These are phyloP conservation scores for Debaryomyces tyrocola DNA, from an alignment of 805 yeast species.

Conservation along the genomic window DNA sequence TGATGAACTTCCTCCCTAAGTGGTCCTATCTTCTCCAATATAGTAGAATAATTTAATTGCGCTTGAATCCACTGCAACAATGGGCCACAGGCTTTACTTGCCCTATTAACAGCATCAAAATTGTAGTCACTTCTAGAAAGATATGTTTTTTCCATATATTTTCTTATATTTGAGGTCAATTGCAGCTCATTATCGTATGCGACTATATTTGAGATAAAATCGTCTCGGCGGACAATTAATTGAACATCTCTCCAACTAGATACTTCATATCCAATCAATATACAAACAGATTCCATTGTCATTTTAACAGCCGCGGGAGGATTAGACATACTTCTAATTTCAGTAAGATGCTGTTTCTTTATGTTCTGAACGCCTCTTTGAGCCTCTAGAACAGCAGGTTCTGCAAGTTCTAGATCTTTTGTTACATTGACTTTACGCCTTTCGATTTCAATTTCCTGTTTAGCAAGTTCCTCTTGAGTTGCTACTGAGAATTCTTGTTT, in stretches of 20 bases:
- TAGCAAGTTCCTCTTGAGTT: constrained; percentile 66
- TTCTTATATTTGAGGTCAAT: constrained; percentile 53
- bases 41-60: constrained; percentile 73
- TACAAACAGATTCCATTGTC: constrained; percentile 85
- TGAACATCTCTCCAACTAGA: constrained; percentile 82
- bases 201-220: constrained; percentile 81
- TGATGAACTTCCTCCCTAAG: constrained; percentile 60
- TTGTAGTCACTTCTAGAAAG: constrained; percentile 64
- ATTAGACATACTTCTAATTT: constrained; percentile 81
- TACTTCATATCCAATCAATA: constrained; percentile 69
- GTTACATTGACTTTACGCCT: constrained; percentile 55
- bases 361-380: constrained; percentile 88
- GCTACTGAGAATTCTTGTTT: constrained; percentile 82
- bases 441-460: constrained; percentile 63
- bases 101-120: constrained; percentile 75
- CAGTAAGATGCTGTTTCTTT: constrained; percentile 88
- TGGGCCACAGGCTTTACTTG: constrained; percentile 96
- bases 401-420: constrained; percentile 69
- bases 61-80: constrained; percentile 86
- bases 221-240: constrained; percentile 76
- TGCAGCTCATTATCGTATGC: constrained; percentile 63
- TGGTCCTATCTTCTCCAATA: constrained; percentile 73
- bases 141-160: constrained; percentile 58
- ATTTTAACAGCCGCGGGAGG: constrained; percentile 88
- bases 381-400: constrained; percentile 84